Base-by-base conservation (phyloP, 208 protist genomes). In the Trypanosoma lewisi region DNA sequence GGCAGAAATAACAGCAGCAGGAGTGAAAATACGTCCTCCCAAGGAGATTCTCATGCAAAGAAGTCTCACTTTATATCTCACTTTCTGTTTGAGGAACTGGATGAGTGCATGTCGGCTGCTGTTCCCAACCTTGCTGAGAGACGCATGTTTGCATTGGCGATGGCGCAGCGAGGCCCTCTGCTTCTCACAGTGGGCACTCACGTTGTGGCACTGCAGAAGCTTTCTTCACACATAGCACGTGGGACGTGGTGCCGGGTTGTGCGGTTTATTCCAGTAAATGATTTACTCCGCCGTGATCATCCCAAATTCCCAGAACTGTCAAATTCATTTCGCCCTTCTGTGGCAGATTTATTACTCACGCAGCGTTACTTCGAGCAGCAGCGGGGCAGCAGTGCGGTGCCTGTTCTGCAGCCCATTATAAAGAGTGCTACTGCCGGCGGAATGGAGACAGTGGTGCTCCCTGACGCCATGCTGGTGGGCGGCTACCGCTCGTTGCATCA, bases 401-500 rank as follows among this genome's bases (percentile, higher is more conserved):
- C 80, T 23, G 42, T 87, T 41, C 44, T 87, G 50, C 62, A 51
- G 16, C 64, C 58, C 1, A 27, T 60, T 36, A 21, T n/a, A 14
- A 31, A 58, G 0, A 37, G 45, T 45, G 42, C 3, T 23, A 25
- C 0, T 19, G 31, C 36, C 17, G 58, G 25, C 9, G 41, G 33
- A 2, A 33, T 44, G 7, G 62, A 51, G 5, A 74, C 78, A 28
- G 14, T 81, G 8, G 50, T 85, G 9, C n/a, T 69, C 2, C 80
- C 80, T 5, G 62, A 36, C 1, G 58, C 70, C 14, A 34, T 21
- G 17, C 41, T 84, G 19, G 61, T 87, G 0, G 84, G 84, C 19
- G 80, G 84, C 12, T 81, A 78, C 37, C 73, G 56, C 4, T 86
- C 84, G 1, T 34, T 82, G 12, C 84, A 90, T 68, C 77, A 87